Conservation (phyloP, 202 grass and related monocot species). For the Zoysia matrella region DNA sequence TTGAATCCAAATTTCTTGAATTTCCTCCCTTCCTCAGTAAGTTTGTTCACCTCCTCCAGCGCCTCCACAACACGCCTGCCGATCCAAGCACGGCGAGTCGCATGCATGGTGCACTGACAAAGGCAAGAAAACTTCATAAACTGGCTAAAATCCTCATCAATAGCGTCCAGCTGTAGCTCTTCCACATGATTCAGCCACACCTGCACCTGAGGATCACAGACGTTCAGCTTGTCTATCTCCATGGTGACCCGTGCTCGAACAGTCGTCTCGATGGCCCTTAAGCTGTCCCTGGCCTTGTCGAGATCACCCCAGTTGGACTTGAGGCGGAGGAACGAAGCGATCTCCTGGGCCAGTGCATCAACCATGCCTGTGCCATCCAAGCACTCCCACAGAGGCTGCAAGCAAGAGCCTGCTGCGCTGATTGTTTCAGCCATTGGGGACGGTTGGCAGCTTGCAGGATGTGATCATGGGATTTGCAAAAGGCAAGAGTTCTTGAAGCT, state of each 20-base stretch:
- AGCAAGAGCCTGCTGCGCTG: conserved; percentile 16
- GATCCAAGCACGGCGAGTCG: conserved; percentile 25
- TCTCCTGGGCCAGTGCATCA: conserved; percentile 10
- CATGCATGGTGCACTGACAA: conserved; percentile 47
- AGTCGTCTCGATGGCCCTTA: conserved; percentile 21
- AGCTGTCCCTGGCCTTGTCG: background rate
- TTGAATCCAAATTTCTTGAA: conserved; percentile 49
- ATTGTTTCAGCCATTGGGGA: conserved; percentile 27
- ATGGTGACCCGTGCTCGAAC: conserved; percentile 19
- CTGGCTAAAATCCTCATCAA: conserved; percentile 35
- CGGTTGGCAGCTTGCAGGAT: background rate
- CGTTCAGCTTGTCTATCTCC: conserved; percentile 46
- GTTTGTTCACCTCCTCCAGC: conserved; percentile 38
- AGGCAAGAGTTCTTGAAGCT: background rate
- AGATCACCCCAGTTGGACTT: conserved; percentile 54
- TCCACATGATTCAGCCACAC: conserved; percentile 56
- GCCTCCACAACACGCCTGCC: conserved; percentile 39
- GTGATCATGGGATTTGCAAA: conserved; percentile 15
- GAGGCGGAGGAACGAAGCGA: conserved; percentile 45
- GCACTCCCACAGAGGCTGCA: conserved; percentile 43
- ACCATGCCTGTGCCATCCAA: conserved; percentile 45
- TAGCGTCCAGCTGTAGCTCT: conserved; percentile 17
- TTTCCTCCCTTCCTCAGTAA: conserved; percentile 13
- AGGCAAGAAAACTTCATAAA: conserved; percentile 35
- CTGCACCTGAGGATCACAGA: conserved; percentile 54